Conservation (phyloP, 805 yeast species). For the Candida ulmi region DNA sequence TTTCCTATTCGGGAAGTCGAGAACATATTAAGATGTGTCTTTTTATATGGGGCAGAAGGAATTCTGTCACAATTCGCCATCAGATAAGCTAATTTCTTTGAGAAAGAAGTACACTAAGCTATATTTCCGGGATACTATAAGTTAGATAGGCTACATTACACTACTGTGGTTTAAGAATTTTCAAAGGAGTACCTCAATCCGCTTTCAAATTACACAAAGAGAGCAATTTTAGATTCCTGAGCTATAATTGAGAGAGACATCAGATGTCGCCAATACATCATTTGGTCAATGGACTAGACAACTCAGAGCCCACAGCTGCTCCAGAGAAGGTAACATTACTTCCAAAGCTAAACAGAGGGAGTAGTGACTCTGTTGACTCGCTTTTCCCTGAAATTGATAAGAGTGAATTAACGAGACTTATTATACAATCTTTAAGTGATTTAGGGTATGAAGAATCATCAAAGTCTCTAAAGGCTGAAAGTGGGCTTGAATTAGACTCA, state of each 20-base stretch:
- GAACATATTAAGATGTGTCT: no score
- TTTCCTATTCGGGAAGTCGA: neutral
- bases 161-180: no score
- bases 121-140: no score
- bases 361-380: neutral
- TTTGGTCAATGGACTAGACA: slow-evolving; percentile 3
- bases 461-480: slow-evolving; percentile 33
- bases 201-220: no score
- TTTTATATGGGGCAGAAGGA: neutral
- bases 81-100: no score
- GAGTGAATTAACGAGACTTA: slow-evolving; percentile 39
- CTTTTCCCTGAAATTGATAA: slow-evolving; percentile 19
- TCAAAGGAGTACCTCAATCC: no score
- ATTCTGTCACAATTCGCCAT: neutral
- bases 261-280: slow-evolving; percentile 15
- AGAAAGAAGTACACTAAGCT: no score
- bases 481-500: slow-evolving; percentile 36
- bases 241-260: no score
- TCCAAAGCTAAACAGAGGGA: no score
- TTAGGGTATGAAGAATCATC: slow-evolving; percentile 41
- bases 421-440: slow-evolving; percentile 45
- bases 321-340: no score
- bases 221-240: no score
- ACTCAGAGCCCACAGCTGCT: neutral
- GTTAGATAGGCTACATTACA: no score